phyloP scores from a whole-genome alignment of 768 basidiomycete genomes.

The Kwoniella sp. region DNA sequence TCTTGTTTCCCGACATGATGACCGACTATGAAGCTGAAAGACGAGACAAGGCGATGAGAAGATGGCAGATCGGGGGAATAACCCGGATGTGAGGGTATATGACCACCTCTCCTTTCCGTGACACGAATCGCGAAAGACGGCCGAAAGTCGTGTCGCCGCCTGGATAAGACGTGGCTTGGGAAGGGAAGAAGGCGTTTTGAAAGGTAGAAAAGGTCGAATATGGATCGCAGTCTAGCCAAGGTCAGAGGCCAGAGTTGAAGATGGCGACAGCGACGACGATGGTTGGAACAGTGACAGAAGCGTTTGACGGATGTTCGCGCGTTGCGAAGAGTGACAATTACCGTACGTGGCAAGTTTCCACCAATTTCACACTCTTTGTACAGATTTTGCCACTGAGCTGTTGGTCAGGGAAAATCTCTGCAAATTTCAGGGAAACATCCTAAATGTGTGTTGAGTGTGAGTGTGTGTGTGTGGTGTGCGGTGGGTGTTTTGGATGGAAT shows the following conservation, averaged over 20 bases:
- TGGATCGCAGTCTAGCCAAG: neutral
- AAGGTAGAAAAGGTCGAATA: neutral
- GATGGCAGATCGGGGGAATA: neutral
- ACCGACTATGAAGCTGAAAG: neutral
- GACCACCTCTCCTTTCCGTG: too few species aligned
- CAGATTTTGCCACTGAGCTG: neutral
- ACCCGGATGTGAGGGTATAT: too few species aligned
- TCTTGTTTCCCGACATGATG: slow-evolving; percentile 43
- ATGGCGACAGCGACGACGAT: neutral
- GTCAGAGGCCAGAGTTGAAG: neutral
- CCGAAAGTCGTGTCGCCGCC: too few species aligned
- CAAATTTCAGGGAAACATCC: neutral
- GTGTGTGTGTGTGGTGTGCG: neutral
- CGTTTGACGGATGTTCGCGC: neutral
- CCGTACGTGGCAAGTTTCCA: neutral
- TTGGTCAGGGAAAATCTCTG: neutral
- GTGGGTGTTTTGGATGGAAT: slow-evolving; percentile 2
- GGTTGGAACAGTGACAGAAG: too few species aligned
- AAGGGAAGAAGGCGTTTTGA: neutral
- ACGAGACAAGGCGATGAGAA: neutral
- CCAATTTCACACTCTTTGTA: slow-evolving; percentile 1
- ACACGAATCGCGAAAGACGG: too few species aligned
- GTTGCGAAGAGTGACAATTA: neutral
- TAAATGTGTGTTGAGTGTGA: neutral
- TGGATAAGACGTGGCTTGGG: too few species aligned